Evolutionary conservation across 768 basidiomycete genomes (phyloP), one percentile per base, ranked within the genome.

Genomic region (Tephrocybe sp.): DNA sequence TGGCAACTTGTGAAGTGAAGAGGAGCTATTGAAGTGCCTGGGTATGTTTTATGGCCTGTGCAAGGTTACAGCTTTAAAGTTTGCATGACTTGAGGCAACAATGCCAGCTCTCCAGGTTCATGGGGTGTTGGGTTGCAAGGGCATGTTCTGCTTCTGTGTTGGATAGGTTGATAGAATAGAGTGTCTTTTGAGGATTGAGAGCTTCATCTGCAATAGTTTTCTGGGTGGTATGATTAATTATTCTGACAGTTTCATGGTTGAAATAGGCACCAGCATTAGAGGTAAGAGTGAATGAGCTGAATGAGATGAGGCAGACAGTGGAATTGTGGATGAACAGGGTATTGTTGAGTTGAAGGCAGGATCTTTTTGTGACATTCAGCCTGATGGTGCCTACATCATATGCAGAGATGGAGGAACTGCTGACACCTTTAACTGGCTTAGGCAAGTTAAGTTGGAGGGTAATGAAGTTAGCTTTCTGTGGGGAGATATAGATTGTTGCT

Each of bases 311-410:
- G 20, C 42, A 40, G 3, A 67, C 59, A 15, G 60, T 54, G 2
- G 61, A 55, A 6, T 51, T 49, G 23, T 65, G 66, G 10, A 64
- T 55, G 30, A 55, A 63, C 0, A 65, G 55, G 2, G 57, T 55
- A 39, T 65, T 37, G 4, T 53, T 6, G 0, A 67, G 50, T 0
- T 30, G 51, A 20, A 65, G 18, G 28, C 6, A 30, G 28, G 5
- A 5, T 11, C 28, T 11, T 30, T 30, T 4, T 0, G 48, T 58
- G 11, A 36, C 9, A 9, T 25, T 5, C 4, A 43, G 42, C 0
- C 40, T 23, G 3, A 73, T 62, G 0, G 53, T 53, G 0, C 70
- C 65, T 11, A 66, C 55, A 0, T 62, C 67, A 5, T 30, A 30
- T 11, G 28, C 28, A 11, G 28, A 30, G 28, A 30, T 30, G 11